Evolutionary conservation across 306 rosid species (phyloP).

Genomic region (Trifolium repens): DNA sequence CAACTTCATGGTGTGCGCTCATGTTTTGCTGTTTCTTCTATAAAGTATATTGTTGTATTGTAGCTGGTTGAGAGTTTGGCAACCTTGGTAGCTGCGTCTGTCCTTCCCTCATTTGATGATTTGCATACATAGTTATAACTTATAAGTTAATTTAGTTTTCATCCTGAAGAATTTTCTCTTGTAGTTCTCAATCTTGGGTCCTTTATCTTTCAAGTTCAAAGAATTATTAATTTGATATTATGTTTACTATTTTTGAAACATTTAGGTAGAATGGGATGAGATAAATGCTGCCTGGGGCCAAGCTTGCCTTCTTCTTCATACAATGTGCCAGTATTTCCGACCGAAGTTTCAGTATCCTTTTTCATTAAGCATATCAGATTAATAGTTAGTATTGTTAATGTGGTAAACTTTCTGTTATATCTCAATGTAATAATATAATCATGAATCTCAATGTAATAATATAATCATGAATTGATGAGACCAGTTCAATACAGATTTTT

Average conservation of each 20-base stretch:
- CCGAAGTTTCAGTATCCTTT: conserved; percentile 85
- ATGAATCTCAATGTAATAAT: neutral
- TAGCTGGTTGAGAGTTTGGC: neutral
- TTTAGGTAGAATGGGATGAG: conserved; percentile 98
- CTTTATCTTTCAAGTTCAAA: conserved; percentile 30
- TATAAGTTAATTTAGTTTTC: neutral
- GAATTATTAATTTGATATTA: conserved; percentile 39
- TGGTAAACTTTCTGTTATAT: conserved; percentile 22
- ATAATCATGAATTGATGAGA: neutral
- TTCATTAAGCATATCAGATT: conserved; percentile 2
- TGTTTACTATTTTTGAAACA: conserved; percentile 39
- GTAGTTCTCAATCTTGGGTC: conserved; percentile 9
- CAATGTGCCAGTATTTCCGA: conserved; percentile 94
- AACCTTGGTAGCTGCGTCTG: neutral
- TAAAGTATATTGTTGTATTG: conserved; percentile 3
- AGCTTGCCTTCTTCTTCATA: conserved; percentile 98
- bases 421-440: neutral
- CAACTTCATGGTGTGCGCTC: conserved; percentile 5
- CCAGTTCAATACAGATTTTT: conserved; percentile 25
- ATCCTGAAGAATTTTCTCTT: conserved; percentile 15
- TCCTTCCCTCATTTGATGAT: conserved; percentile 35
- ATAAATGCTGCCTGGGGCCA: conserved; percentile 99
- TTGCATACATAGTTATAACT: neutral
- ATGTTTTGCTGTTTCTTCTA: conserved; percentile 25
- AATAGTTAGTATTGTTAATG: neutral